phyloP scores from a whole-genome alignment of 495 filamentous ascomycete genomes.

The Neurospora africana region DNA sequence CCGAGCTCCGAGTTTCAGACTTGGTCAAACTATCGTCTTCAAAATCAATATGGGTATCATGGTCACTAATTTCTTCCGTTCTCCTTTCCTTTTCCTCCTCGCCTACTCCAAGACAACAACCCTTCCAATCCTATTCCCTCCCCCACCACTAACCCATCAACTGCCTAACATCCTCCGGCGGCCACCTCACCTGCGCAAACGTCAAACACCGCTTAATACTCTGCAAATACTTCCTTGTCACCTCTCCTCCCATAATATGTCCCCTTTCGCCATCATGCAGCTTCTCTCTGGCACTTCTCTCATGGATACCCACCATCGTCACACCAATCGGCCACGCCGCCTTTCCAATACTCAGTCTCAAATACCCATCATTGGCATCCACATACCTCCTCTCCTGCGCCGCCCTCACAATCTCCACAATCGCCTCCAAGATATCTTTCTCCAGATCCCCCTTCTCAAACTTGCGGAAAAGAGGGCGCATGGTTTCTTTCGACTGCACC shows the following conservation, averaged over 20 bases:
- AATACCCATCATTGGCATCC: slow-evolving; percentile 90
- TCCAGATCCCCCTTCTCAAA: slow-evolving; percentile 74
- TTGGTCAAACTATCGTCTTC: background rate
- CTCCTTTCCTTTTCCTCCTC: background rate
- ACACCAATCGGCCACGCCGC: slow-evolving; percentile 99
- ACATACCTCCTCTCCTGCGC: slow-evolving; percentile 87
- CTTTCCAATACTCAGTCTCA: slow-evolving; percentile 91
- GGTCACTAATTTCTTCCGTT: background rate
- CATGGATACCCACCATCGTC: slow-evolving; percentile 99
- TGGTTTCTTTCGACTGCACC: slow-evolving; percentile 70
- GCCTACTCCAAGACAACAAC: background rate
- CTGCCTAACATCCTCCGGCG: slow-evolving; percentile 83
- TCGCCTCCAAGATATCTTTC: slow-evolving; percentile 64
- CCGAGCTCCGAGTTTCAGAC: background rate
- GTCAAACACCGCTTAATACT: slow-evolving; percentile 96
- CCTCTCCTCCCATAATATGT: slow-evolving; percentile 95
- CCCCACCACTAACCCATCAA: slow-evolving; percentile 67
- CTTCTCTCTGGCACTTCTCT: slow-evolving; percentile 89
- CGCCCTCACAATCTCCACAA: slow-evolving; percentile 88
- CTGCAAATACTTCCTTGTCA: slow-evolving; percentile 88
- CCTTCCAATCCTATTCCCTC: background rate
- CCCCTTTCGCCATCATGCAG: slow-evolving; percentile 83
- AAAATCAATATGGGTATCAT: slow-evolving; percentile 7
- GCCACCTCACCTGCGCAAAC: slow-evolving; percentile 95
- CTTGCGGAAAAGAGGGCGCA: slow-evolving; percentile 82